phyloP scores from a whole-genome alignment of 805 yeast genomes.

The Lipomyces starkeyi region DNA sequence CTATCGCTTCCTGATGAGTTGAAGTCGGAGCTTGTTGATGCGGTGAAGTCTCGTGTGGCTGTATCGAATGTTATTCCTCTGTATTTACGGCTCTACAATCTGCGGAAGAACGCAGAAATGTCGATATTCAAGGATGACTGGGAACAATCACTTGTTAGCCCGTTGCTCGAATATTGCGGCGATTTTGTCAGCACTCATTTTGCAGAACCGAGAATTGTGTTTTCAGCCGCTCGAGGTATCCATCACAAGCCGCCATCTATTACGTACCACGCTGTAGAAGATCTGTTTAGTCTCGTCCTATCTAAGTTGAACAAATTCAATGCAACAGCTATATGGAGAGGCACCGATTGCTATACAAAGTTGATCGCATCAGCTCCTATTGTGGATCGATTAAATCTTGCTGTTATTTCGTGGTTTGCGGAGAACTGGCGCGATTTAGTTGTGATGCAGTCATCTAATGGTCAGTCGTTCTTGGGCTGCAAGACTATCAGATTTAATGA shows the following conservation, averaged over 20 bases:
- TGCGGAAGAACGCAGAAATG: slow-evolving; percentile 24
- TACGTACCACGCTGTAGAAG: slow-evolving; percentile 31
- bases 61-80: slow-evolving; percentile 28
- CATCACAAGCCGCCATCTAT: slow-evolving; percentile 21
- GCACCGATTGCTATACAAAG: slow-evolving; percentile 32
- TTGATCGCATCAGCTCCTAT: slow-evolving; percentile 22
- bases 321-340: slow-evolving; percentile 35
- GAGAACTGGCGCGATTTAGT: slow-evolving; percentile 31
- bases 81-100: slow-evolving; percentile 26
- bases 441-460: slow-evolving; percentile 7
- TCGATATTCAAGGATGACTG: slow-evolving; percentile 34
- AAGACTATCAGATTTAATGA: slow-evolving; percentile 16
- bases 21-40: slow-evolving; percentile 24
- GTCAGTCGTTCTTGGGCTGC: slow-evolving; percentile 10
- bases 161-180: slow-evolving; percentile 28
- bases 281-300: slow-evolving; percentile 16
- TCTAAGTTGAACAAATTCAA: slow-evolving; percentile 10
- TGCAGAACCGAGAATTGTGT: slow-evolving; percentile 34
- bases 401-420: slow-evolving; percentile 26
- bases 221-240: slow-evolving; percentile 27
- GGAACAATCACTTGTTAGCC: slow-evolving; percentile 25
- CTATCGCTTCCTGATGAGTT: slow-evolving; percentile 29
- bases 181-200: slow-evolving; percentile 18
- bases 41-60: slow-evolving; percentile 24
- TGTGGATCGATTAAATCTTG: slow-evolving; percentile 16